phyloP scores from a whole-genome alignment of 176 grass and related monocot genomes.

The Leersia perrieri region DNA sequence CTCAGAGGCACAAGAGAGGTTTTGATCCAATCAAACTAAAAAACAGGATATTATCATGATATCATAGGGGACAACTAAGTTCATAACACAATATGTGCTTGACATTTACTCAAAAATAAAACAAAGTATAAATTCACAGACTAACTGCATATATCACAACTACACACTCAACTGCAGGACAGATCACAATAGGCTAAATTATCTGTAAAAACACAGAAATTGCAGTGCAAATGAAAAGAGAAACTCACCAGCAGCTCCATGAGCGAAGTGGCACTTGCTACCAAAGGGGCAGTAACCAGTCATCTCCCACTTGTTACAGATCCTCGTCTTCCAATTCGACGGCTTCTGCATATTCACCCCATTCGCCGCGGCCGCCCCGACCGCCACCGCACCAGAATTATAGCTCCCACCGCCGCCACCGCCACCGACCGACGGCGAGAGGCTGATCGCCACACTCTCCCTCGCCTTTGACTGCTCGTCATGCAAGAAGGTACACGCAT shows the following conservation, averaged over 20 bases:
- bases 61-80: constrained; percentile 6
- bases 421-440: constrained; percentile 66
- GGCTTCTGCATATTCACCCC: constrained; percentile 60
- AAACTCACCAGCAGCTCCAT: constrained; percentile 79
- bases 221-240: not conserved
- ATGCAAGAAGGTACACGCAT: constrained; percentile 87
- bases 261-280: constrained; percentile 96
- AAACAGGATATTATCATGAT: not conserved
- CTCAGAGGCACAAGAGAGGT: not conserved
- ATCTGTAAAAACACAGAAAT: not conserved
- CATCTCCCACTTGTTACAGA: constrained; percentile 99
- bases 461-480: constrained; percentile 91
- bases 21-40: not conserved
- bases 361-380: constrained; percentile 14
- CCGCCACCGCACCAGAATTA: constrained; percentile 21
- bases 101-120: not conserved
- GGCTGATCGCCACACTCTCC: constrained; percentile 91
- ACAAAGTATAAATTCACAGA: not conserved
- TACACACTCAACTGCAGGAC: not conserved
- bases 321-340: constrained; percentile 97
- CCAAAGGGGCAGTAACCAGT: constrained; percentile 98
- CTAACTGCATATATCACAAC: not conserved
- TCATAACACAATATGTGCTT: not conserved
- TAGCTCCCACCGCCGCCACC: constrained; percentile 37
- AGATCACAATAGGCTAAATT: not conserved